These are phyloP conservation scores for Naegleria fowleri DNA, from an alignment of 208 protist genomes.

Conservation along the genomic window DNA sequence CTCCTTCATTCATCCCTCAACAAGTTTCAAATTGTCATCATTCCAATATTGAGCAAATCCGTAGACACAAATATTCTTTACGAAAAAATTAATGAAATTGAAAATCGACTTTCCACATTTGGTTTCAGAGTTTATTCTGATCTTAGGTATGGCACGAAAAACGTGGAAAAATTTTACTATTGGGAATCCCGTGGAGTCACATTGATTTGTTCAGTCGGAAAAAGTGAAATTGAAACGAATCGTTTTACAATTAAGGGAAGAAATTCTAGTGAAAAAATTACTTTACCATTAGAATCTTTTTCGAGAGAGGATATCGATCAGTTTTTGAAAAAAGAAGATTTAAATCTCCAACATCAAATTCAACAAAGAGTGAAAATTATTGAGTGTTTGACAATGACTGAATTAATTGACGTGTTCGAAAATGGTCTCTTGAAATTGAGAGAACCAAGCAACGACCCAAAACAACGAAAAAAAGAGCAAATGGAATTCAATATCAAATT, in stretches of 20 bases:
- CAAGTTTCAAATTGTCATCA: background rate
- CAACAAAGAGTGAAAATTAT: background rate
- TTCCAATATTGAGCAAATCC: background rate
- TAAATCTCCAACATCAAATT: background rate
- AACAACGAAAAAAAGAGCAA: background rate
- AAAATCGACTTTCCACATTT: background rate
- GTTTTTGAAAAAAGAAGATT: background rate
- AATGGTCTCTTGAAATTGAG: background rate
- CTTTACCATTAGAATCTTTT: background rate
- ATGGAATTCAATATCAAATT: background rate
- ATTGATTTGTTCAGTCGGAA: background rate
- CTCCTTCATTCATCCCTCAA: background rate
- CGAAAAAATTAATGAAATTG: background rate
- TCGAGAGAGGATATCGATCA: background rate
- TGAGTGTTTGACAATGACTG: background rate
- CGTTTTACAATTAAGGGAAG: background rate
- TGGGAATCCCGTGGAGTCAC: background rate
- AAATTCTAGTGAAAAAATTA: background rate
- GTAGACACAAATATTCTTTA: background rate
- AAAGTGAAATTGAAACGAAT: background rate
- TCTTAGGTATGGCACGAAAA: background rate
- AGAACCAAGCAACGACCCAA: background rate
- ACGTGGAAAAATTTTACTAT: background rate
- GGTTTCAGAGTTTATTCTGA: background rate
- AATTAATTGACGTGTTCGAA: background rate